Evolutionary conservation across 2,329 filamentous ascomycete species (phyloP), one percentile per base, ranked within the genome.

Genomic region (Neoarthrinium moseri): DNA sequence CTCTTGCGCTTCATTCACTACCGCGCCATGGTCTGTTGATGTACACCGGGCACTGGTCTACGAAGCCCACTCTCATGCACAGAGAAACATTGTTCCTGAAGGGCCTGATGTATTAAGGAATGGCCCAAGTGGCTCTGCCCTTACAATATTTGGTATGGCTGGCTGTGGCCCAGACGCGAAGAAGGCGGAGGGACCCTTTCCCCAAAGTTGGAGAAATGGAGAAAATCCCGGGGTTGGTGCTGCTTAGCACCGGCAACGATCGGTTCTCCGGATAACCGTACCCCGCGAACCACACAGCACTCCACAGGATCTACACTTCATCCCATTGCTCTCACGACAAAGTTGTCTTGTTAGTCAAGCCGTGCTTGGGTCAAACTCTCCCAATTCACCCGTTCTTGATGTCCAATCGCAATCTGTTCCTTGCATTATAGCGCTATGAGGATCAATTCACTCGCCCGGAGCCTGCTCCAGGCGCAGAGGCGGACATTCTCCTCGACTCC

Each of bases 401-500:
- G 26, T 22, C 45, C 38, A 35, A 12, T 37, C 17, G 26, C 39
- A 21, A 21, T 26, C n/a, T 34, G 39, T 15, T 27, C 17, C 6
- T 22, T 26, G 18, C 10, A 11, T 13, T 21, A 18, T 6, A 23
- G 22, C 29, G 64, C 65, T 6, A 71, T 85, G 51, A 71, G 81
- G 48, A 59, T 58, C 2, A 52, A 66, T n/a, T 60, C 56, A 3
- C 64, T 67, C 15, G 75, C 72, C 5, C 75, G 61, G 49, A 58
- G 51, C 46, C 47, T 61, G 17, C 51, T 63, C 29, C 51, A 63
- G 30, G 57, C 61, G 47, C 71, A 71, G 51, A 66, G 66, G 48
- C 70, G 78, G 43, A 64, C 64, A n/a, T 82, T 83, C 57, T 73
- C 77, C 17, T 69, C 67, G 8, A 72, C 78, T 40, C 46, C 72